phyloP scores from a whole-genome alignment of 371 early-diverging fungal species.

The Apophysomyces elegans region DNA sequence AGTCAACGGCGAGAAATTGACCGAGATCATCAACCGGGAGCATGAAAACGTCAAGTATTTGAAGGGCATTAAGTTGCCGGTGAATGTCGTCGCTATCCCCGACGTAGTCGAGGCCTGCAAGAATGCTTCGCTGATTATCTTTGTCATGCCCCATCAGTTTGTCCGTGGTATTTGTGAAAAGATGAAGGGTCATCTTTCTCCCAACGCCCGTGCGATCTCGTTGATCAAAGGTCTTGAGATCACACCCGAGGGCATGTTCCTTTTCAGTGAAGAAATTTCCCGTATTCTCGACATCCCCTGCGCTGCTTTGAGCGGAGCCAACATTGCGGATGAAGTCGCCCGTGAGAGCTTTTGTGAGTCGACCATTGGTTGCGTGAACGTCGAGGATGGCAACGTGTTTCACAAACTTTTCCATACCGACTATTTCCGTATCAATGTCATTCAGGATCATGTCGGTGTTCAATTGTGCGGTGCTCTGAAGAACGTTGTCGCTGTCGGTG shows the following conservation, averaged over 20 bases:
- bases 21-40: conserved; percentile 93
- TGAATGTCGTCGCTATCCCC: conserved; percentile 84
- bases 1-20: conserved; percentile 84
- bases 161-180: conserved; percentile 80
- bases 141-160: conserved; percentile 98
- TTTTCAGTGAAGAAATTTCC: conserved; percentile 89
- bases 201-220: conserved; percentile 84
- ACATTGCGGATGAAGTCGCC: conserved; percentile 98
- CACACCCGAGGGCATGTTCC: conserved; percentile 65
- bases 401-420: conserved; percentile 85
- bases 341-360: conserved; percentile 94
- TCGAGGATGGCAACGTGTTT: conserved; percentile 77
- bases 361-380: conserved; percentile 84
- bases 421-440: conserved; percentile 85
- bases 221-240: conserved; percentile 94
- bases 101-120: conserved; percentile 77
- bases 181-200: conserved; percentile 72
- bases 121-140: conserved; percentile 87
- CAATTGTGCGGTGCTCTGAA: conserved; percentile 99
- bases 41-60: conserved; percentile 97
- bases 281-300: conserved; percentile 77
- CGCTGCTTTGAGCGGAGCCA: conserved; percentile 95
- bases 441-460: conserved; percentile 89
- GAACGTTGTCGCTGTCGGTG: conserved; percentile 98
- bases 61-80: conserved; percentile 87